phyloP scores from a whole-genome alignment of 352 stramenopile genomes.

The Phytophthora pistaciae region DNA sequence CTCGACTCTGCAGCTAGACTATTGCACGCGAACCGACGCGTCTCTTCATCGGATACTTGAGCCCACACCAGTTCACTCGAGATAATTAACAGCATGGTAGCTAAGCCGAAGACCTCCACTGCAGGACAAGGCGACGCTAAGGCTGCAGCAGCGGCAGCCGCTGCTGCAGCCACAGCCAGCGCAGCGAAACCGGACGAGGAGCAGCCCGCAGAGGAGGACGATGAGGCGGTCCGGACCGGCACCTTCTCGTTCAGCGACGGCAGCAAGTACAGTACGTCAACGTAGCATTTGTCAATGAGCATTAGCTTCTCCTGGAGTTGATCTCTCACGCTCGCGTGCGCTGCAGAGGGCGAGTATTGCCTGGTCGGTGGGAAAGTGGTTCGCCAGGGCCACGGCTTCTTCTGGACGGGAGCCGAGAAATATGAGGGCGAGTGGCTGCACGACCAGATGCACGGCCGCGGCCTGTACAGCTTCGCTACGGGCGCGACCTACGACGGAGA shows the following conservation, averaged over 20 bases:
- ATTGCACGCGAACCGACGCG: constrained; percentile 29
- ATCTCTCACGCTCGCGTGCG: neutral
- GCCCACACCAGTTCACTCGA: no score
- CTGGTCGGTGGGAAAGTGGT: constrained; percentile 42
- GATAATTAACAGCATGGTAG: constrained; percentile 9
- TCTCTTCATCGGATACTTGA: constrained; percentile 22
- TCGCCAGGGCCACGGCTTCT: constrained; percentile 63
- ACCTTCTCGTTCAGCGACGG: constrained; percentile 78
- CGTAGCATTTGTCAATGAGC: constrained; percentile 8
- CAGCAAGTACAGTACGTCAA: constrained; percentile 58
- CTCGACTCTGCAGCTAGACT: neutral
- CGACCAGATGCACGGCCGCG: constrained; percentile 76
- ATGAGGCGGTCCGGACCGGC: constrained; percentile 47
- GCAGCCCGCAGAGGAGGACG: constrained; percentile 43
- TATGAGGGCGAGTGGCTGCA: constrained; percentile 73
- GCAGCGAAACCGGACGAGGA: constrained; percentile 37
- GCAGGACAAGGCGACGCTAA: constrained; percentile 36
- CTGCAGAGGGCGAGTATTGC: constrained; percentile 61
- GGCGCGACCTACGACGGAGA: constrained; percentile 80
- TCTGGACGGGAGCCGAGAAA: constrained; percentile 63
- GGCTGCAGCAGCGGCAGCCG: constrained; percentile 18
- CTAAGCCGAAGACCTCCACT: constrained; percentile 32
- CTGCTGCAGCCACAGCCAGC: constrained; percentile 6
- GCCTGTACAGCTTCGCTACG: constrained; percentile 73
- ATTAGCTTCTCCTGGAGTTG: constrained; percentile 4